These are phyloP conservation scores for Euphorbia pulcherrima DNA, from an alignment of 345 rosid species.

Conservation along the genomic window DNA sequence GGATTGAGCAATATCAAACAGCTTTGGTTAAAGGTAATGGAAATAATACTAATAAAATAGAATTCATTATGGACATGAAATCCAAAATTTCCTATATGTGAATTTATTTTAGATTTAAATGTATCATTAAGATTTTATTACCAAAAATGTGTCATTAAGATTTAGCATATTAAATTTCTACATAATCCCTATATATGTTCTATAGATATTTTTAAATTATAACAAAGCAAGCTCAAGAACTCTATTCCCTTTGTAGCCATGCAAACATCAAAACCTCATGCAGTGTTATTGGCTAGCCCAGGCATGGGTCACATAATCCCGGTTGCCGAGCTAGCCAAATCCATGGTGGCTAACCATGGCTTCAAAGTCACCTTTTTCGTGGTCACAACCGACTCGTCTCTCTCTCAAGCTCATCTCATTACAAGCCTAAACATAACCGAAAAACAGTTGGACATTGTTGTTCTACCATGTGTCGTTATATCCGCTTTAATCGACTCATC, in stretches of 20 bases:
- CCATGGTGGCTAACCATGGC: background rate
- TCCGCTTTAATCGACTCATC: background rate
- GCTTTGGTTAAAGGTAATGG: no score
- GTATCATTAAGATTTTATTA: no score
- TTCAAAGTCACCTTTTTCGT: background rate
- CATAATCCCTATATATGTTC: no score
- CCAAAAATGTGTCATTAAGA: no score
- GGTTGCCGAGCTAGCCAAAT: slow-evolving; percentile 1
- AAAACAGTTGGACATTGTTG: background rate
- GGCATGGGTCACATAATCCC: slow-evolving; percentile 1
- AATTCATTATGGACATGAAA: no score
- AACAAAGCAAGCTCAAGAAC: background rate
- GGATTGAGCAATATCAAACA: no score
- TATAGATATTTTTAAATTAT: no score
- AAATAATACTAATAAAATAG: no score
- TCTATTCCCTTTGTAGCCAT: slow-evolving; percentile 5
- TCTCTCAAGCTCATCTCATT: background rate
- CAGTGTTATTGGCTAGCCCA: background rate
- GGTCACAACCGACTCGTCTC: background rate
- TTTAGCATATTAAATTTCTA: no score
- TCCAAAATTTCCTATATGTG: no score
- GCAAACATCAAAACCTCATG: slow-evolving; percentile 28
- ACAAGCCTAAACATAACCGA: background rate
- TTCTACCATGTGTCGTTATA: background rate
- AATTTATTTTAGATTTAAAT: no score